Evolutionary conservation across 208 protist genomes (phyloP).

Genomic region (Endotrypanum monterogeii): DNA sequence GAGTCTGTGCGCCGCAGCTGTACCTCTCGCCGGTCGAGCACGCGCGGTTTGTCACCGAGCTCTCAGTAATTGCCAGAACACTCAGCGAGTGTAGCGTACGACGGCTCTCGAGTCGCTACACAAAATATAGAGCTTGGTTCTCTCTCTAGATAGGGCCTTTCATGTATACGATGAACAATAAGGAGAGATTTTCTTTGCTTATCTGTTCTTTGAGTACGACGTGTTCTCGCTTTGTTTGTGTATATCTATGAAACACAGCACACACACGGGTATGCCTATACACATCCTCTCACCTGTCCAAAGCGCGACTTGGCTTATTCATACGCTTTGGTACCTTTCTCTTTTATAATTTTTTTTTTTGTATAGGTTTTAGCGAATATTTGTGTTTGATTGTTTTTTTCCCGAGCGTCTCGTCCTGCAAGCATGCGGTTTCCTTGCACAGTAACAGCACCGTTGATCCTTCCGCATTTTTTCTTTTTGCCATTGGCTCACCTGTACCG

Average conservation of each 20-base stretch:
- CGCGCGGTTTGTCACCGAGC: constrained; percentile 26
- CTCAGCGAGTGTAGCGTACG: not conserved
- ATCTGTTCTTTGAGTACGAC: too few species aligned
- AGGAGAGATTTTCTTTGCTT: not conserved
- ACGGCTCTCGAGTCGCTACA: not conserved
- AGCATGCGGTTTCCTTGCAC: not conserved
- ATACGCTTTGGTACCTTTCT: not conserved
- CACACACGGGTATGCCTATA: not conserved
- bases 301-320: not conserved
- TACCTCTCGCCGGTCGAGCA: constrained; percentile 30
- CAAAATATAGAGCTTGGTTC: not conserved
- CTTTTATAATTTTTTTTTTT: too few species aligned
- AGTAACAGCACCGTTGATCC: not conserved
- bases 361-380: too few species aligned
- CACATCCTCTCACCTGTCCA: not conserved
- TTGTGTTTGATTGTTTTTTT: not conserved
- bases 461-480: not conserved
- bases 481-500: not conserved
- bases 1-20: constrained; percentile 55
- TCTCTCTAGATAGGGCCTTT: not conserved
- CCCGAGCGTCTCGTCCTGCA: too few species aligned
- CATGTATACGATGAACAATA: not conserved
- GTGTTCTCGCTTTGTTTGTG: not conserved
- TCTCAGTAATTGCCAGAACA: not conserved
- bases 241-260: not conserved